Base-by-base conservation (phyloP, 208 protist genomes). In the Leishmania tropica region DNA sequence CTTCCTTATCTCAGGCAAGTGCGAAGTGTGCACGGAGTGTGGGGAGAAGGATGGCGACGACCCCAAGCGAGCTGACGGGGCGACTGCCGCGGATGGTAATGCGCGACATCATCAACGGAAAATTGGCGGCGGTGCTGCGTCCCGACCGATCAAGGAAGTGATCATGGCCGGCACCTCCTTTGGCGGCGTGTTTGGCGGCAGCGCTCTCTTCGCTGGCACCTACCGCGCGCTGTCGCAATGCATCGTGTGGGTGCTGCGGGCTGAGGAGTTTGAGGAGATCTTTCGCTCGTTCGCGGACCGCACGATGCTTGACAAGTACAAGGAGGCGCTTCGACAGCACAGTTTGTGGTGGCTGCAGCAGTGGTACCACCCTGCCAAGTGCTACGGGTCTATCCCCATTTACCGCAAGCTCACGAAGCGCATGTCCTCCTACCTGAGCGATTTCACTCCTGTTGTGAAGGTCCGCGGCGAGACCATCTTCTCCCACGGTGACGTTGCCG, bases 1-100 rank as follows among this genome's bases (percentile, higher is more conserved):
- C 87, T 92, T 98, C 79, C 88, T 97, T 62, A 89, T 96, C 53
- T 92, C 92, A 2, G 95, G 95, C 72, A 95, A 92, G 80, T 95
- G 91, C 73, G 88, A 93, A 37, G 88, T 92, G 75, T 81, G 76
- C 77, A 71, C 56, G 0, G 88, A 94, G 37, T 64, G 79, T 37
- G 70, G 80, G 56, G 15, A 45, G 35, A 74, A 53, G 2, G 76
- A 74, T 37, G 47, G 45, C 37, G 51, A 45, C 51, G 51, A 19
- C 45, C 40, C 60, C 40, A 75, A 82, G 21, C 35, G 28, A 45
- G 75, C 68, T 40, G 51, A 53, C 7, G 65, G 40, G 40, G 35
- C 19, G 35, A 83, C 51, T 60, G 67, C 65, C 35, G 58, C 37
- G 28, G 1, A 47, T 42, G 78, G 21, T 53, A 15, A 42, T 79